phyloP scores from a whole-genome alignment of 116 monocot species.

The Phalaenopsis hybrid region DNA sequence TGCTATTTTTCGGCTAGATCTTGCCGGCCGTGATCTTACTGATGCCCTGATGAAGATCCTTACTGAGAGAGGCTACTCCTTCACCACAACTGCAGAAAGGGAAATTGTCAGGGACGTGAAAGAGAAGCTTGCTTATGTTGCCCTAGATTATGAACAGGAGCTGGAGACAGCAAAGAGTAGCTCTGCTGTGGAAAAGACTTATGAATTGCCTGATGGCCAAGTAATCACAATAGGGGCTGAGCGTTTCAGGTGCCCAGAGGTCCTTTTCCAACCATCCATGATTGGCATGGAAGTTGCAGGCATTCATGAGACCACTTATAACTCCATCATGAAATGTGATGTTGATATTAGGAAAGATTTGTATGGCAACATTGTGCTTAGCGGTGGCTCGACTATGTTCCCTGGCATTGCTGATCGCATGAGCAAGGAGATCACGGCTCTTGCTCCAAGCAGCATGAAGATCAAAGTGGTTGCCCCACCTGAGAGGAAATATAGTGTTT shows the following conservation, averaged over 20 bases:
- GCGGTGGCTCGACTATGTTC: constrained; percentile 26
- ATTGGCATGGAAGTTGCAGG: constrained; percentile 62
- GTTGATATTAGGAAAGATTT: constrained; percentile 71
- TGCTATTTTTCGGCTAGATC: constrained; percentile 39
- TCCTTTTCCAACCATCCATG: constrained; percentile 38
- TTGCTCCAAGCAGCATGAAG: constrained; percentile 37
- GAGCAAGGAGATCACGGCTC: constrained; percentile 33
- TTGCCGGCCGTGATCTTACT: constrained; percentile 41
- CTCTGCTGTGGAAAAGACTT: constrained; percentile 32
- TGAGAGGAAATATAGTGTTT: constrained; percentile 29
- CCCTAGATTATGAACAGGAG: constrained; percentile 36
- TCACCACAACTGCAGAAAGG: constrained; percentile 40
- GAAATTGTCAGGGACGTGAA: constrained; percentile 42
- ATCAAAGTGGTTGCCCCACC: constrained; percentile 35
- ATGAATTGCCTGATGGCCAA: constrained; percentile 33
- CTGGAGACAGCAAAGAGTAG: constrained; percentile 31
- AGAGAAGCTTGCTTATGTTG: constrained; percentile 36
- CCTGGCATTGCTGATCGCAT: constrained; percentile 29
- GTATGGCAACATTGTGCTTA: constrained; percentile 32
- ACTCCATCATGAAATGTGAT: constrained; percentile 63
- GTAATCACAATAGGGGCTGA: constrained; percentile 37
- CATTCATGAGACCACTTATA: constrained; percentile 61
- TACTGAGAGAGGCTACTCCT: constrained; percentile 34
- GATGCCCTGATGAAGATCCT: constrained; percentile 42
- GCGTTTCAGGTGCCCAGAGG: constrained; percentile 38